Evolutionary conservation across 2,329 filamentous ascomycete species (phyloP).

Genomic region (Dothiorella sarmentorum): DNA sequence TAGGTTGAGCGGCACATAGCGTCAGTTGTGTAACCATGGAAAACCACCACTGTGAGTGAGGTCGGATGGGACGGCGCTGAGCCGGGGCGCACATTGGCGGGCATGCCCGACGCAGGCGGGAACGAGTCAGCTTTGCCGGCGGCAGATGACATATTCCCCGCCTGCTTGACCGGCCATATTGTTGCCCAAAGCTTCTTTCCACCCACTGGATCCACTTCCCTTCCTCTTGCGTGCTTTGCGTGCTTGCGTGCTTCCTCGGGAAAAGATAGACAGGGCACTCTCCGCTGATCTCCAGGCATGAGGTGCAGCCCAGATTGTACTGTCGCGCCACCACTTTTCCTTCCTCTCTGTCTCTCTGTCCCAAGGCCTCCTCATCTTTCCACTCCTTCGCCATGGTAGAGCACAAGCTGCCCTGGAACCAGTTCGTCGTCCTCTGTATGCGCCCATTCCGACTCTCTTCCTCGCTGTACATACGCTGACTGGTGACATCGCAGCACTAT

Average conservation of each 20-base stretch:
- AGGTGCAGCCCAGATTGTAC: too few species aligned
- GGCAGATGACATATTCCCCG: background rate
- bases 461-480: background rate
- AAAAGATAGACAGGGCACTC: conserved; percentile 8
- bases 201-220: background rate
- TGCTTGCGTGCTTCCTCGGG: background rate
- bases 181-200: background rate
- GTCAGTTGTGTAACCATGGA: background rate
- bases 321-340: background rate
- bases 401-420: conserved; percentile 37
- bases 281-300: conserved; percentile 6
- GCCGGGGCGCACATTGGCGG: conserved; percentile 8
- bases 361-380: background rate
- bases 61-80: conserved; percentile 3
- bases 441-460: background rate
- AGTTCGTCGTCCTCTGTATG: conserved; percentile 39
- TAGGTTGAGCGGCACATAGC: too few species aligned
- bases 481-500: conserved; percentile 67
- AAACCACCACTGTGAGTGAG: too few species aligned
- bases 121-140: background rate
- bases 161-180: background rate
- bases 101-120: conserved; percentile 4
- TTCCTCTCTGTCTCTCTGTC: background rate
- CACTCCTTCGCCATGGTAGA: conserved; percentile 30
- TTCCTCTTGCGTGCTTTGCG: conserved; percentile 11